A percentile compares a stretch with the other conserved stretches of the same genome.
Conservation (phyloP, 495 filamentous ascomycete genomes). For the Terfezia boudieri region DNA sequence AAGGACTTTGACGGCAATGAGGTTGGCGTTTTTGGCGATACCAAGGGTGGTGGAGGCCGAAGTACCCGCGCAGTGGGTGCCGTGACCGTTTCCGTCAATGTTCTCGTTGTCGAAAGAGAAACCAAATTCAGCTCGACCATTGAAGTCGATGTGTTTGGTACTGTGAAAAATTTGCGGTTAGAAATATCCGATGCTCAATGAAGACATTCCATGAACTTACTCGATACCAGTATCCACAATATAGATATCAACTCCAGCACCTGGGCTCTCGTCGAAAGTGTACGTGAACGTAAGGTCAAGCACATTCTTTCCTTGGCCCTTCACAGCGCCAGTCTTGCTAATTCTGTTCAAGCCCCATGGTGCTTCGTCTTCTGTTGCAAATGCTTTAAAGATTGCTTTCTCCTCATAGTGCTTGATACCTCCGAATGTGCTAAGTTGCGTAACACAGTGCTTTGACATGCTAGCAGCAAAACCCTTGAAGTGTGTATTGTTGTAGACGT, state of each 20-base stretch:
- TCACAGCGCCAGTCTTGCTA: constrained; percentile 18
- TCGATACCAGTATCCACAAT: constrained; percentile 30
- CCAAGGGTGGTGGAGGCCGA: constrained; percentile 42
- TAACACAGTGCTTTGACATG: constrained; percentile 21
- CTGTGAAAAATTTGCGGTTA: not conserved
- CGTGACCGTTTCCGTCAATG: constrained; percentile 26
- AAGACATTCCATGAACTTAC: not conserved
- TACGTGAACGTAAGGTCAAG: constrained; percentile 20
- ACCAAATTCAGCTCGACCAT: constrained; percentile 23
- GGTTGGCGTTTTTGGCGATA: constrained; percentile 40
- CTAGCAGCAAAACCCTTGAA: constrained; percentile 26
- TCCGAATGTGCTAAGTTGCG: constrained; percentile 20
- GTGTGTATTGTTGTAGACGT: constrained; percentile 24
- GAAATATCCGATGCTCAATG: not conserved
- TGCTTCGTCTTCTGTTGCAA: constrained; percentile 9
- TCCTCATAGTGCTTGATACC: constrained; percentile 23
- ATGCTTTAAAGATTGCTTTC: constrained; percentile 1
- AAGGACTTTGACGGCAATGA: constrained; percentile 50
- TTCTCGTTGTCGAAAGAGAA: constrained; percentile 18
- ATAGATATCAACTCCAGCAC: constrained; percentile 29
- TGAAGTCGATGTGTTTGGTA: constrained; percentile 24
- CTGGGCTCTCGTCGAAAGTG: constrained; percentile 21
- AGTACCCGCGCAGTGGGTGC: constrained; percentile 46
- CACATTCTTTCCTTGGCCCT: constrained; percentile 3
- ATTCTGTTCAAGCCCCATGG: constrained; percentile 32